Evolutionary conservation across 2,329 filamentous ascomycete genomes (phyloP), one percentile per base, ranked within the genome.

Genomic region (Madurella mycetomatis): DNA sequence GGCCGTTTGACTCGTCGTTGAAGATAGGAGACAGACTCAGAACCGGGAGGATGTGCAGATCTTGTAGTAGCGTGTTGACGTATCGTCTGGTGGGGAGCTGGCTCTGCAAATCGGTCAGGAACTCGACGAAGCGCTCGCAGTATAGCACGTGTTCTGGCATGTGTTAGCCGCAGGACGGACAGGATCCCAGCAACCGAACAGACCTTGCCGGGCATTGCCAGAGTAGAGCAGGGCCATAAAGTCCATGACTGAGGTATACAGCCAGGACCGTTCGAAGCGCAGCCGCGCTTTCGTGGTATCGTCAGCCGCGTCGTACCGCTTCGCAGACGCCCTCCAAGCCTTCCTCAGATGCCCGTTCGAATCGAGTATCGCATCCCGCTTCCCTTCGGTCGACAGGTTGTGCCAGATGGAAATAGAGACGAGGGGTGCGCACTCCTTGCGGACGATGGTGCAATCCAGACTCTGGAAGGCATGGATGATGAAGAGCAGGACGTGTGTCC

Each of bases 361-460:
- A 42, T 89, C 84, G 31, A 99, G 78, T 52, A 85, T 82, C 34
- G 76, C 75, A 51, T 95, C 89, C 61, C 90, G 83, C 59, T 85
- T 82, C 55, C 81, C 79, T 34, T 95, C 90, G 53, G 82, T 88
- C 31, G 89, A 88, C 39, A 99, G 74, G 67, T 96, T 95, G 66
- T 97, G 90, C 94, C 94, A 99, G 64, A 94, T 90, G 1, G 89
- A 87, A 64, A 99, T 96, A 12, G 91, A 94, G 17, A 99, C 92
- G 49, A 99, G 76, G 1, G 95, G 90, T 7, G 92, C 94, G 71
- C 94, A 97, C 76, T 99, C 94, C 70, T 96, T 97, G 59, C 94
- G 86, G 47, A 99, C 88, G 53, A 95, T 82, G 39, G 83, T 82
- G 67, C 85, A 92, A 69, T 99, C 95, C 32, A 99, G 78, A 45